Percentiles rank a stretch among this genome's conserved stretches.
Evolutionary conservation across 257 asterid species (phyloP).

Genomic region (Jacaranda copaia): DNA sequence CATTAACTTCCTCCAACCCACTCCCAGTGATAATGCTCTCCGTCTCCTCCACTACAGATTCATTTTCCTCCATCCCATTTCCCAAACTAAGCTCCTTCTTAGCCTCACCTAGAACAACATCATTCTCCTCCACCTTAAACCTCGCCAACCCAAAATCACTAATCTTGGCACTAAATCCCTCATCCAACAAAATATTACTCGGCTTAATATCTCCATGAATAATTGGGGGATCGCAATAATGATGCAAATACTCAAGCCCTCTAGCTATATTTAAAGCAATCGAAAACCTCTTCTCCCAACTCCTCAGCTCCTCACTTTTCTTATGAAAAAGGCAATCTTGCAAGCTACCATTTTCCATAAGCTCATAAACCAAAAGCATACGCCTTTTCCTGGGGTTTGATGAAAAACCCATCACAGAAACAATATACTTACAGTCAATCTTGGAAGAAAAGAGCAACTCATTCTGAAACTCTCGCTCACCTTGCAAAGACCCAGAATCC

Average conservation of each 20-base stretch:
- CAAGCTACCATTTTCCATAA: neutral
- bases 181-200: neutral
- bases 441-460: constrained; percentile 64
- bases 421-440: constrained; percentile 50
- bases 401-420: constrained; percentile 57
- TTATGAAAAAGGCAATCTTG: neutral
- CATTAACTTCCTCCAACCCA: neutral
- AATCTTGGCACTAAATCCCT: neutral
- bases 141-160: neutral
- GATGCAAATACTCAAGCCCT: neutral
- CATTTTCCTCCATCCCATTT: neutral
- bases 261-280: neutral
- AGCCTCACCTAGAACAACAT: neutral
- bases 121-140: neutral
- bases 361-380: constrained; percentile 38
- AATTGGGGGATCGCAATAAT: neutral
- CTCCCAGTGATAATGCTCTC: neutral
- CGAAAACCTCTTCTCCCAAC: neutral
- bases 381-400: constrained; percentile 54
- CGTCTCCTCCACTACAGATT: neutral
- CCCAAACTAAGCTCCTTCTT: neutral
- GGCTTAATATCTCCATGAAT: neutral
- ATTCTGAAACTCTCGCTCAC: constrained; percentile 73
- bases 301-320: neutral
- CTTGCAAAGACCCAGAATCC: constrained; percentile 72